Percentiles rank a stretch among this genome's conserved stretches.
phyloP scores from a whole-genome alignment of 371 early-diverging fungal species.

The Mucor indicus region DNA sequence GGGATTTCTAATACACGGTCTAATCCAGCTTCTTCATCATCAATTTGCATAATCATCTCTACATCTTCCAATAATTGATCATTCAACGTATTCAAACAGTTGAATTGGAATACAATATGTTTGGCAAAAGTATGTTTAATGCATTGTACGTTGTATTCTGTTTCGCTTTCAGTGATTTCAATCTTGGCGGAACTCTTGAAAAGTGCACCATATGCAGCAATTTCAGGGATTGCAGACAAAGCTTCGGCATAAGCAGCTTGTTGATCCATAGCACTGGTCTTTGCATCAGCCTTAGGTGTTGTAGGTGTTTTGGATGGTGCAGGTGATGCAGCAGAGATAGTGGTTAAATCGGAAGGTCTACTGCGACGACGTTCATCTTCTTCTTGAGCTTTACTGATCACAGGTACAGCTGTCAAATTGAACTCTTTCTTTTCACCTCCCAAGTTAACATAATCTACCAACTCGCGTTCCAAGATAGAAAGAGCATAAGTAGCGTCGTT shows the following conservation, averaged over 20 bases:
- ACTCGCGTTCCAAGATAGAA: slow-evolving; percentile 81
- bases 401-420: slow-evolving; percentile 76
- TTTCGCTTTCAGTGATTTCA: slow-evolving; percentile 91
- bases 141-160: slow-evolving; percentile 91
- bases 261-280: slow-evolving; percentile 41
- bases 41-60: slow-evolving; percentile 77
- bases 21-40: slow-evolving; percentile 62
- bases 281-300: slow-evolving; percentile 6
- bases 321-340: slow-evolving; percentile 20
- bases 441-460: slow-evolving; percentile 76
- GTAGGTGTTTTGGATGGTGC: slow-evolving; percentile 9
- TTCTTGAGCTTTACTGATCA: slow-evolving; percentile 81
- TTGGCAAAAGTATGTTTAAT: slow-evolving; percentile 90
- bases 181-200: slow-evolving; percentile 80
- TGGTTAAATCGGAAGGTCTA: slow-evolving; percentile 28
- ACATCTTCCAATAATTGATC: slow-evolving; percentile 92
- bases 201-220: slow-evolving; percentile 78
- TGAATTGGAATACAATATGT: slow-evolving; percentile 95
- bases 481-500: slow-evolving; percentile 85
- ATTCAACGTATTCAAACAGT: slow-evolving; percentile 90
- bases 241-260: slow-evolving; percentile 73
- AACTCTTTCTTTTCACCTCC: slow-evolving; percentile 56
- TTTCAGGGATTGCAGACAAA: slow-evolving; percentile 78
- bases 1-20: slow-evolving; percentile 61
- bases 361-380: slow-evolving; percentile 57